Conservation (phyloP, 1,284 basidiomycete genomes). For the Peniophora sp. region DNA sequence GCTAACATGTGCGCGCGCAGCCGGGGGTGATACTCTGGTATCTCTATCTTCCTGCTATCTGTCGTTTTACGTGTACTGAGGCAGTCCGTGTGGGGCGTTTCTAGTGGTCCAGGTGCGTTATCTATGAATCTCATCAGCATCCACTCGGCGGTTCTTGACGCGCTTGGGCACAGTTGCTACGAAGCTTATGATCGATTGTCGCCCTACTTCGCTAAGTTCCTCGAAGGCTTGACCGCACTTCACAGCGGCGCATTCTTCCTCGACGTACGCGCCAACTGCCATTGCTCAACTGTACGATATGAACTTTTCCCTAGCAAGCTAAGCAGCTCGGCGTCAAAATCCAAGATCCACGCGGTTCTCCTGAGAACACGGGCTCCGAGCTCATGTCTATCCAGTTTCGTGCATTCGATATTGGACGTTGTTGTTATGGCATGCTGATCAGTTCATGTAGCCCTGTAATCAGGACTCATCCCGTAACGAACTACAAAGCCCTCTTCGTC, state of each 20-base stretch:
- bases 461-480: constrained; percentile 54
- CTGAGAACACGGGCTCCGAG: constrained; percentile 32
- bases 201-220: constrained; percentile 44
- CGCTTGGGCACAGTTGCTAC: no score
- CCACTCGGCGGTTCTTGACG: no score
- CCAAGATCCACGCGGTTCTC: constrained; percentile 13
- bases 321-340: neutral
- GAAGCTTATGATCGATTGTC: constrained; percentile 60
- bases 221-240: constrained; percentile 52
- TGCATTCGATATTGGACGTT: constrained; percentile 2
- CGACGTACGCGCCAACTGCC: constrained; percentile 21
- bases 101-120: constrained; percentile 1
- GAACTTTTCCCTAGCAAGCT: constrained; percentile 1
- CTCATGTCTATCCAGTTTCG: constrained; percentile 51
- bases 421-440: neutral
- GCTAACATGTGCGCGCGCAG: no score
- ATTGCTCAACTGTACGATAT: neutral
- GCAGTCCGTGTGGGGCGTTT: neutral
- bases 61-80: neutral
- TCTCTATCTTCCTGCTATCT: constrained; percentile 8
- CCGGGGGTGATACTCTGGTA: constrained; percentile 44
- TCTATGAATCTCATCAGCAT: no score
- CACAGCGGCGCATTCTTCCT: constrained; percentile 50
- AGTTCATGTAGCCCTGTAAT: constrained; percentile 35
- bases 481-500: constrained; percentile 60